phyloP scores from a whole-genome alignment of 192 early-diverging fungal species.

The Umbelopsis sp. region DNA sequence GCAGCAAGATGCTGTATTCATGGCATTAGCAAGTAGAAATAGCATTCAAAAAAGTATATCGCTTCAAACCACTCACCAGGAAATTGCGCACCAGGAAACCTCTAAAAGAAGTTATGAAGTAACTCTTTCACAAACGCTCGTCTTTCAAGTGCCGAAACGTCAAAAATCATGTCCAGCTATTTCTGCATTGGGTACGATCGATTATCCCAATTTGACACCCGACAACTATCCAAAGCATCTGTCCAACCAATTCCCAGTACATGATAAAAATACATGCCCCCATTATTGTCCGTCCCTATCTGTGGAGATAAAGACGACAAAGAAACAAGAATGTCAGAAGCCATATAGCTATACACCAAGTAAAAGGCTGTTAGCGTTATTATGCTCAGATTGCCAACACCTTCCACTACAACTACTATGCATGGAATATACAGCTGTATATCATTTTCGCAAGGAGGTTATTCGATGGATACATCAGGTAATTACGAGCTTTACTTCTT shows the following conservation, averaged over 20 bases:
- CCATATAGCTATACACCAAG: neutral
- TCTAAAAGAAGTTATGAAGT: neutral
- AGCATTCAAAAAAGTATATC: neutral
- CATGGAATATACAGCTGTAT: neutral
- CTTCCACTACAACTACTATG: neutral
- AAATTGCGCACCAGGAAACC: neutral
- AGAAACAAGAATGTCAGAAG: neutral
- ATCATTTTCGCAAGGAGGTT: conserved; percentile 12
- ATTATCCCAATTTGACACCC: neutral
- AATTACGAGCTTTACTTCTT: too few relatives aligned
- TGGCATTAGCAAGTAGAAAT: neutral
- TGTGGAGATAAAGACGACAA: neutral
- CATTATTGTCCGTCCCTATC: neutral
- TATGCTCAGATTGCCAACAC: neutral
- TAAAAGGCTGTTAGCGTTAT: neutral
- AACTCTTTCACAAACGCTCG: neutral
- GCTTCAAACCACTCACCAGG: neutral
- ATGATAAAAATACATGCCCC: neutral
- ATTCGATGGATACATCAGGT: conserved; percentile 16
- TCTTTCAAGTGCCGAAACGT: conserved; percentile 2
- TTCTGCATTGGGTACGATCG: neutral
- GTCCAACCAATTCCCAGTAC: neutral
- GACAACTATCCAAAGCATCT: neutral
- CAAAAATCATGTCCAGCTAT: conserved; percentile 13
- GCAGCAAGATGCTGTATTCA: neutral